These are phyloP conservation scores for Stemphylium beticola DNA, from an alignment of 2,329 filamentous ascomycete genomes.

Conservation along the genomic window DNA sequence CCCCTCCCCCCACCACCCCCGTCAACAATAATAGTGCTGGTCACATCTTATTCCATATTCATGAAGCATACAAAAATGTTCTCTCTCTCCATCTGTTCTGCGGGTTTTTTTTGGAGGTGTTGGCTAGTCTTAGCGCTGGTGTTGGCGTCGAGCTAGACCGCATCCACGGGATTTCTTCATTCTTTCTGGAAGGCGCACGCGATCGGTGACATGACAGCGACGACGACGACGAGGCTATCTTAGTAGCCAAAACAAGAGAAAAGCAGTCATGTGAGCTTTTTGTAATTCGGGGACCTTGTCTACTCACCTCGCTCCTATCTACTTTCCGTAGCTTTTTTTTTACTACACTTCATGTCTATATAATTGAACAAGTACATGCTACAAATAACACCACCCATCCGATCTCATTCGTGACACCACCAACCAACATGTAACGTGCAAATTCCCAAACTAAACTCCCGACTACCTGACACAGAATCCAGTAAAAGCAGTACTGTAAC, in stretches of 20 bases:
- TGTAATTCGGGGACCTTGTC: background rate
- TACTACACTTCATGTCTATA: background rate
- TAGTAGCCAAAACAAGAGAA: too few relatives aligned
- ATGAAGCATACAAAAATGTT: too few relatives aligned
- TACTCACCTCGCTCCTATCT: background rate
- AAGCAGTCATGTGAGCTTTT: too few relatives aligned
- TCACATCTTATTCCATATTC: conserved; percentile 14
- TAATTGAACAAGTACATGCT: background rate
- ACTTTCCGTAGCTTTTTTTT: background rate
- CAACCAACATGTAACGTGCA: too few relatives aligned
- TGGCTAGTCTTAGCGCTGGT: conserved; percentile 24
- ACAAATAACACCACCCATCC: too few relatives aligned
- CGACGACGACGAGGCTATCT: background rate
- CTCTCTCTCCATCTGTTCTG: background rate
- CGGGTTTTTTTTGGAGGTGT: conserved; percentile 4
- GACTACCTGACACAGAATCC: too few relatives aligned
- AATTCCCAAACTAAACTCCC: too few relatives aligned
- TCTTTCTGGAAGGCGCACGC: conserved; percentile 2
- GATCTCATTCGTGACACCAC: too few relatives aligned
- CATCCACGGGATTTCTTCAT: background rate
- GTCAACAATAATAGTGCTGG: conserved; percentile 18
- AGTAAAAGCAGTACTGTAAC: too few relatives aligned
- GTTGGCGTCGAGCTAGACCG: conserved; percentile 11
- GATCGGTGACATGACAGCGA: background rate
- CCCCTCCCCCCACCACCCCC: too few relatives aligned